Evolutionary conservation across 495 filamentous ascomycete genomes (phyloP), one percentile per base, ranked within the genome.

Genomic region (Articulospora tetracladia): DNA sequence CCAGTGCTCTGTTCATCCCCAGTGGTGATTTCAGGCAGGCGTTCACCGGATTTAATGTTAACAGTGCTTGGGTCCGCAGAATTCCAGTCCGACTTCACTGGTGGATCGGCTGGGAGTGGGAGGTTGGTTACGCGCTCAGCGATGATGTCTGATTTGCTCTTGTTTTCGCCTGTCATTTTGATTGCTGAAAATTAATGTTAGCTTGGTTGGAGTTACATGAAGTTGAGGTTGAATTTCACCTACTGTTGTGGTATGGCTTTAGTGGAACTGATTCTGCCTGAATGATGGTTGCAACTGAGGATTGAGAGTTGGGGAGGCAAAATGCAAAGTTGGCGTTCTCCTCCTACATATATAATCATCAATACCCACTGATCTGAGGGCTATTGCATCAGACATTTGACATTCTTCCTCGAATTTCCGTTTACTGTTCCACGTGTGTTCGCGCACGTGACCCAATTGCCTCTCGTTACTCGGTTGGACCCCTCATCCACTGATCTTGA

Each of bases 41-140:
- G 34, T 36, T 81, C 72, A 23, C 88, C 88, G 28, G 82, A 83
- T 53, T 86, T 83, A 44, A 90, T 84, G 65, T 88, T 86, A 67
- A 88, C 83, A 23, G 75, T 87, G 58, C 83, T 76, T 46, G 77
- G 76, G 58, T 93, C 89, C 54, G 78, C 75, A 7, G 87, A 88
- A 68, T 91, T 85, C 83, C 83, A 92, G 73, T 90, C 90, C n/a
- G 87, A 87, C 20, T 83, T 72, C 15, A 75, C 73, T 0, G 90
- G 90, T 3, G 90, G 89, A 36, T 92, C 74, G 1, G 93, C 87
- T 13, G 91, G 91, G 48, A 93, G 80, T 28, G 88, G 89, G 22
- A 95, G 83, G 73, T 91, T 90, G 66, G 85, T 70, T 72, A 84
- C 76, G 68, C 73, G 76, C 67, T 87, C 71, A 20, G 85, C 85